These are phyloP conservation scores for Calonectria naviculata DNA, from an alignment of 2,329 filamentous ascomycete species.

Conservation along the genomic window DNA sequence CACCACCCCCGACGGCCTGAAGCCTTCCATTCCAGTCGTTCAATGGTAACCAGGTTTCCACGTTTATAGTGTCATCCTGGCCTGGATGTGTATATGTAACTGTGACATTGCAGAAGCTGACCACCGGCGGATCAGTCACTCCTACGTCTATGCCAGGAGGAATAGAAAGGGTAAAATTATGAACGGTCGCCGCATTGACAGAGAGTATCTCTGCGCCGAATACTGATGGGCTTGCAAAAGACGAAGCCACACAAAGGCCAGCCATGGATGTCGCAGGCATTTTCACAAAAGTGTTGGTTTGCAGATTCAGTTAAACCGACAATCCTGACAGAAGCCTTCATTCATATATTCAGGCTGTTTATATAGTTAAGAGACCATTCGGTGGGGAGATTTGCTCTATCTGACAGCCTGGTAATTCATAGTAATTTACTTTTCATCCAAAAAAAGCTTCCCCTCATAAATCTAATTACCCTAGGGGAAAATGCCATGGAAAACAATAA, in stretches of 20 bases:
- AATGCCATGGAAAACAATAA: no score
- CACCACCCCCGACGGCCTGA: slow-evolving; percentile 22
- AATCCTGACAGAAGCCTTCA: no score
- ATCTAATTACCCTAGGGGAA: no score
- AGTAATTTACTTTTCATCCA: no score
- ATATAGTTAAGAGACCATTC: no score
- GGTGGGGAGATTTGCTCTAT: no score
- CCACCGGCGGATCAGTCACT: not conserved
- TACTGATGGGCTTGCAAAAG: not conserved
- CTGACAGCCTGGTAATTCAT: no score
- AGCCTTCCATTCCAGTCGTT: slow-evolving; percentile 22
- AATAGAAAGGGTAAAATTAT: slow-evolving; percentile 32
- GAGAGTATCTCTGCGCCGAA: not conserved
- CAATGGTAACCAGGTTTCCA: slow-evolving; percentile 22
- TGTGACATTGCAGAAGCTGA: slow-evolving; percentile 29
- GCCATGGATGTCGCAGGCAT: no score
- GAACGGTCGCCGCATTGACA: not conserved
- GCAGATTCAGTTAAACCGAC: no score
- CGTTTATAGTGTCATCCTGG: slow-evolving; percentile 22
- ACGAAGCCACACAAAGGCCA: not conserved
- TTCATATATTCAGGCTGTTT: no score
- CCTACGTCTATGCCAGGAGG: accelerated
- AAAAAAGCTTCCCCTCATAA: no score
- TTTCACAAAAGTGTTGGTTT: no score
- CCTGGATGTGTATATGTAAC: slow-evolving; percentile 28